These are phyloP conservation scores for Neonectria hederae DNA, from an alignment of 2,329 filamentous ascomycete species.

Conservation along the genomic window DNA sequence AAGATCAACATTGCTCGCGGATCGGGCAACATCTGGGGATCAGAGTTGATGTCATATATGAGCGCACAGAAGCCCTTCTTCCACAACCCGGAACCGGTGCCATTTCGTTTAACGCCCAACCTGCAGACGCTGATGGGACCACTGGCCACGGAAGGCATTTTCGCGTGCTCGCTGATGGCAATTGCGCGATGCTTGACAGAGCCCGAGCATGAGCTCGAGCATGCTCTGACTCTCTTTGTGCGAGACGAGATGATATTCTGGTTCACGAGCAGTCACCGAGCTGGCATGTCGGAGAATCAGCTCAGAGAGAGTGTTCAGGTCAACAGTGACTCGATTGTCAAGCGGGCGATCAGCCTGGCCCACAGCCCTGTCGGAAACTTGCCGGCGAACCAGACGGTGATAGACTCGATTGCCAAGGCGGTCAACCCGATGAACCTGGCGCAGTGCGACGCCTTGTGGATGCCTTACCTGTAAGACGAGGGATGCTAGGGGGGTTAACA, in stretches of 20 bases:
- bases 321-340: conserved; percentile 92
- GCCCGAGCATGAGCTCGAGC: conserved; percentile 89
- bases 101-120: conserved; percentile 96
- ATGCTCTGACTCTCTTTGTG: conserved; percentile 93
- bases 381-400: conserved; percentile 95
- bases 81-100: conserved; percentile 93
- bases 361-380: conserved; percentile 81
- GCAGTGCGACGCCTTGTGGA: conserved; percentile 93
- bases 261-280: conserved; percentile 83
- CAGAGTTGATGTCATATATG: conserved; percentile 92
- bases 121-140: conserved; percentile 96
- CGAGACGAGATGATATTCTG: conserved; percentile 98
- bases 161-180: conserved; percentile 93
- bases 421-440: conserved; percentile 92
- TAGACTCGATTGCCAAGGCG: conserved; percentile 91
- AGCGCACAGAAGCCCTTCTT: conserved; percentile 86
- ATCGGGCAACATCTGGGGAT: conserved; percentile 95
- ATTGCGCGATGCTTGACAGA: conserved; percentile 95
- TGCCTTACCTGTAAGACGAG: conserved; percentile 81
- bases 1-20: conserved; percentile 92
- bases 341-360: conserved; percentile 85
- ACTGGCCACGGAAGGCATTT: conserved; percentile 94
- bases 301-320: conserved; percentile 81
- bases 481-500: conserved; percentile 1
- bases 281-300: conserved; percentile 65